These are phyloP conservation scores for Jasminum sambac DNA, from an alignment of 257 asterid genomes.

Conservation along the genomic window DNA sequence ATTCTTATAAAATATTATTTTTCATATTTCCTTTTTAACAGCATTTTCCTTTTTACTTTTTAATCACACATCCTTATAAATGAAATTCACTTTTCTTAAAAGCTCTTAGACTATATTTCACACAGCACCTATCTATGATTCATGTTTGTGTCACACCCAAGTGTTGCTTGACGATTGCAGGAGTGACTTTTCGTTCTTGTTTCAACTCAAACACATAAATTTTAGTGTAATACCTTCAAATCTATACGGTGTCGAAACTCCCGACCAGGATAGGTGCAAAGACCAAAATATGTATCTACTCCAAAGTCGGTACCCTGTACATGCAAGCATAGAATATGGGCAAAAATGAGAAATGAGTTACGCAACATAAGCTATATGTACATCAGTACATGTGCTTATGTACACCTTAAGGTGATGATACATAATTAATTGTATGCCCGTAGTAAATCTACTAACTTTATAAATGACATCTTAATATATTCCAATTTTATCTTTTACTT, in stretches of 20 bases:
- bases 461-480: neutral
- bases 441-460: neutral
- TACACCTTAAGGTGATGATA: neutral
- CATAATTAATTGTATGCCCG: neutral
- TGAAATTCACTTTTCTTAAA: too few relatives aligned
- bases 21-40: too few relatives aligned
- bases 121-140: neutral
- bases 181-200: constrained; percentile 4
- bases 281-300: constrained; percentile 94
- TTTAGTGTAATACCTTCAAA: constrained; percentile 54
- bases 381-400: neutral
- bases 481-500: neutral
- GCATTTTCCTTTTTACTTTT: too few relatives aligned
- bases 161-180: constrained; percentile 12
- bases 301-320: constrained; percentile 81
- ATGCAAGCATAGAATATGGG: constrained; percentile 13
- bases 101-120: neutral
- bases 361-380: constrained; percentile 7
- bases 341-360: constrained; percentile 14
- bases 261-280: constrained; percentile 82
- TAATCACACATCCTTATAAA: too few relatives aligned
- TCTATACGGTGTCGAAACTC: constrained; percentile 90
- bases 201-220: neutral
- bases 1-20: too few relatives aligned
- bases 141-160: neutral